Evolutionary conservation across 2,329 filamentous ascomycete genomes (phyloP), one percentile per base, ranked within the genome.

Genomic region (Clarireedia sp.): DNA sequence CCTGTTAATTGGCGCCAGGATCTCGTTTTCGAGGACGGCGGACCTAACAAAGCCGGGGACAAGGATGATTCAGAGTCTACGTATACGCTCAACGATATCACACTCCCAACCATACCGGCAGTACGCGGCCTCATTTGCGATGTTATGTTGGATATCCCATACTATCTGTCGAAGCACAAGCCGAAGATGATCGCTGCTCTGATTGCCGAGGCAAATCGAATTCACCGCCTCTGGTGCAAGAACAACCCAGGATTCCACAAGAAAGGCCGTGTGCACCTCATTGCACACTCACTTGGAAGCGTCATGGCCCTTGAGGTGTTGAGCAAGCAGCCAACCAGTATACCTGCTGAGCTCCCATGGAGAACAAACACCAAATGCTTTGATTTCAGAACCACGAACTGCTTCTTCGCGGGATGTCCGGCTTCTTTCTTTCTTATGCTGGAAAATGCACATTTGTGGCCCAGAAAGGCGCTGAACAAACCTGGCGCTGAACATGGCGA

Each of bases 121-220:
- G 87, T 99, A n/a, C 85, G 94, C 46, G 89, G 87, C 66, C 83
- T 99, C 68, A 95, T 99, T 59, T 95, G 89, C 43, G 94, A 99
- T 69, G 90, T 99, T 64, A 96, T 99, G 90, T 86, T 97, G 49
- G 94, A 99, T 68, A 92, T 99, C 49, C 94, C 94, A 0, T 97
- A 96, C 68, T 99, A 97, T 72, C 85, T 99, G 73, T 97, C 92
- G 0, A 88, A 95, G 57, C 92, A 97, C 72, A 96, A 97, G 66
- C 82, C 86, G 3, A 96, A 90, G 70, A 97, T 99, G 91, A 87
- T 96, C 50, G 80, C 85, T 44, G 91, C 94, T 1, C 84, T 96
- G 48, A 85, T 95, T 41, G 80, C 80, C 57, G 94, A 99, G 73
- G 92, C 94, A 7, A 99, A 99, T 66, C 82, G 92, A 5, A 89